Base-by-base conservation (phyloP, 2,329 filamentous ascomycete genomes). In the Phialemoniopsis sp. region DNA sequence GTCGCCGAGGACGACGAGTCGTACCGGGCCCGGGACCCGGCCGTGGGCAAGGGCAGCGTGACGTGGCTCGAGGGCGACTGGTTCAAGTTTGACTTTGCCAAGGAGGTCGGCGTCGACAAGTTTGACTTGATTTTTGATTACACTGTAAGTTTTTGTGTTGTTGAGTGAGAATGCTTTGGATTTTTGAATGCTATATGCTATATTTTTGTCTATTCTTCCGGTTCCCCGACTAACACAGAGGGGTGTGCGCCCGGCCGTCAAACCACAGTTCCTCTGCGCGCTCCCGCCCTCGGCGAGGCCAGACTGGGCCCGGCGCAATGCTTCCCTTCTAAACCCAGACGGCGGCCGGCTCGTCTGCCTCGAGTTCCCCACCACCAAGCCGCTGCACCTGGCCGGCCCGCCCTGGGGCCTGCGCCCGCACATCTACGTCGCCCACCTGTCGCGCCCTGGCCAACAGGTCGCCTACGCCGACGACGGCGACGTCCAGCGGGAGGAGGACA, bases 281-380 rank as follows among this genome's bases (percentile, higher is more conserved):
- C 62, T 84, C 1, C 76, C 76, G n/a, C 72, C 69, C 2, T 58
- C 63, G 2, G 59, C 69, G 38, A 70, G 79, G 15, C 64, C 70
- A 4, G 55, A 54, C 15, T 83, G 78, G 79, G 72, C 77, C 12
- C 57, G 58, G 39, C 64, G 75, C 39, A 74, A 77, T 59, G 50
- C 62, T 13, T 55, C 70, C 30, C 64, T 82, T 30, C 63, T 83
- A 21, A 48, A 60, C 15, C 65, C 66, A 6, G 52, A 41, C 9
- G 55, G 49, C 17, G 77, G 78, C 16, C 64, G 70, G 29, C 63
- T 84, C 18, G 56, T 83, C 37, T 82, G 79, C 61, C 73, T 95
- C 45, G 88, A 95, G 57, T 94, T 85, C 57, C 89, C 89, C 9
- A 80, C 83, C 2, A 73, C 78, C 45, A 93, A 90, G 58, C 71